Evolutionary conservation across 345 rosid species (phyloP).

Genomic region (Laguncularia racemosa): DNA sequence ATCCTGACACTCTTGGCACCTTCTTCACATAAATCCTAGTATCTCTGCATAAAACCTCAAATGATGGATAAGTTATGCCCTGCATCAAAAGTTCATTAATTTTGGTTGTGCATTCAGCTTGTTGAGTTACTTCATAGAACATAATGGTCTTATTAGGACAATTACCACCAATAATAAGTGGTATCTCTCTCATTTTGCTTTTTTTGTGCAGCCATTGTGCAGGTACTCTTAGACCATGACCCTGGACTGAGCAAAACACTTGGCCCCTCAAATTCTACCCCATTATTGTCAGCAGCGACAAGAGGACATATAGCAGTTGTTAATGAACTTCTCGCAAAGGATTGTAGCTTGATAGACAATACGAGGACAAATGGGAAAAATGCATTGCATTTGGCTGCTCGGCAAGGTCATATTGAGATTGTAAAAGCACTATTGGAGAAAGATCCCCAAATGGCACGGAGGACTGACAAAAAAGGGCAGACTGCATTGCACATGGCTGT

Average conservation of each 20-base stretch:
- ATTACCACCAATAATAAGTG: background rate
- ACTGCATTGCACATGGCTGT: slow-evolving; percentile 97
- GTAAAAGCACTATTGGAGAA: slow-evolving; percentile 61
- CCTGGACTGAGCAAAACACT: slow-evolving; percentile 64
- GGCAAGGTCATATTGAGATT: slow-evolving; percentile 81
- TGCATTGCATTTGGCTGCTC: slow-evolving; percentile 84
- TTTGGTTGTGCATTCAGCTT: too few species aligned
- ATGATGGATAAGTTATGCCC: too few species aligned
- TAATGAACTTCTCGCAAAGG: slow-evolving; percentile 67
- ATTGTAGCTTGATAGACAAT: slow-evolving; percentile 61
- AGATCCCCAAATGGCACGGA: slow-evolving; percentile 84
- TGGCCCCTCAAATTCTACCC: slow-evolving; percentile 81
- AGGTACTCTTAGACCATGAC: slow-evolving; percentile 76
- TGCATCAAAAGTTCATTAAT: too few species aligned
- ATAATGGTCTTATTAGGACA: too few species aligned
- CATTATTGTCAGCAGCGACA: slow-evolving; percentile 83
- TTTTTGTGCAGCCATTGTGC: slow-evolving; percentile 68
- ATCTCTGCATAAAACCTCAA: too few species aligned
- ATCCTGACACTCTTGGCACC: too few species aligned
- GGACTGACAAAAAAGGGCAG: slow-evolving; percentile 93
- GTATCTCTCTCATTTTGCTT: slow-evolving; percentile 7
- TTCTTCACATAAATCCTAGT: too few species aligned
- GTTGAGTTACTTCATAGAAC: too few species aligned
- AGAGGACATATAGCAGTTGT: slow-evolving; percentile 91
- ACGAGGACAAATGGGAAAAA: slow-evolving; percentile 84